These are phyloP conservation scores for Rosa multiflora DNA, from an alignment of 306 rosid species.

Conservation along the genomic window DNA sequence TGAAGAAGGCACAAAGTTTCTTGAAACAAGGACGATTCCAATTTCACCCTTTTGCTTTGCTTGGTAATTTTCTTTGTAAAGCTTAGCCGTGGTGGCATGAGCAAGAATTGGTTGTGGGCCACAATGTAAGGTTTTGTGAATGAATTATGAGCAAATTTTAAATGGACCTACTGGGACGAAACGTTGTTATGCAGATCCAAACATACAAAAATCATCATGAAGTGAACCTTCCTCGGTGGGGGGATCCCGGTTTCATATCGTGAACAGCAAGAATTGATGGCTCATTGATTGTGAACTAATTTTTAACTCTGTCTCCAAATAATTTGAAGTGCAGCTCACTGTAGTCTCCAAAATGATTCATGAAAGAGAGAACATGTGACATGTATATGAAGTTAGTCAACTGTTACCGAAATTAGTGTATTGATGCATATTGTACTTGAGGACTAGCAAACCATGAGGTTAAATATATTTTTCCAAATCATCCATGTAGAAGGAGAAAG, in stretches of 20 bases:
- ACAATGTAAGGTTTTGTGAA: constrained; percentile 32
- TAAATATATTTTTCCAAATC: too few relatives aligned
- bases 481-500: too few relatives aligned
- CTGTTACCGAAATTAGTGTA: too few relatives aligned
- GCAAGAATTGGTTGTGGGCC: constrained; percentile 35
- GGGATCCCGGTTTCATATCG: constrained; percentile 39
- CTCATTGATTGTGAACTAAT: constrained; percentile 59
- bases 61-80: constrained; percentile 37
- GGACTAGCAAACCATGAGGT: too few relatives aligned
- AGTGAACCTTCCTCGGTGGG: constrained; percentile 54
- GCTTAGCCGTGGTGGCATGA: constrained; percentile 31
- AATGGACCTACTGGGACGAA: constrained; percentile 24
- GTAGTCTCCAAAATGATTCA: constrained; percentile 31
- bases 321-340: constrained; percentile 44
- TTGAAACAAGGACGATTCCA: constrained; percentile 28
- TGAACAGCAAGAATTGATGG: constrained; percentile 6
- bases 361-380: neutral
- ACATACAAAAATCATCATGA: constrained; percentile 23
- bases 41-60: constrained; percentile 40
- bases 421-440: too few relatives aligned
- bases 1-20: constrained; percentile 24
- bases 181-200: constrained; percentile 41
- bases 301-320: constrained; percentile 52
- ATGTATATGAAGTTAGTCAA: too few relatives aligned
- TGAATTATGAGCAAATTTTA: constrained; percentile 17